Evolutionary conservation across 257 asterid genomes (phyloP).

Genomic region (Solanum paucissectum): DNA sequence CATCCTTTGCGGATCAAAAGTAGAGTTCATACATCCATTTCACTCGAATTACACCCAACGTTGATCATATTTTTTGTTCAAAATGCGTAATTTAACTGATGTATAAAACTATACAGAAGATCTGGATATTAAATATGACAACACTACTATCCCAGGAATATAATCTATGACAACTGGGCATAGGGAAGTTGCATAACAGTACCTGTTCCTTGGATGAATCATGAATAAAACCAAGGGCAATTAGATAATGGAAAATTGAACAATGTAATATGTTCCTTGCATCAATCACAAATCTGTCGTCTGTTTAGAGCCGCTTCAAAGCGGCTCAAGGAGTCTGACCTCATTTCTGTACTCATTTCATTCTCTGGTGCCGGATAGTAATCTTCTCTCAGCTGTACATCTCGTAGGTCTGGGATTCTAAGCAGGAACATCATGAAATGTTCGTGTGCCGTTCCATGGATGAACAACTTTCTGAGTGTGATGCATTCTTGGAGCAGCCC

Average conservation of each 20-base stretch:
- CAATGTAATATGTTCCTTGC: not conserved
- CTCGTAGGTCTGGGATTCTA: constrained; percentile 40
- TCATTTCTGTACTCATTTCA: constrained; percentile 98
- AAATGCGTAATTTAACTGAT: not conserved
- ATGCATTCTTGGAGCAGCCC: constrained; percentile 56
- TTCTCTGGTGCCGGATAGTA: constrained; percentile 93
- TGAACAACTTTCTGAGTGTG: constrained; percentile 57
- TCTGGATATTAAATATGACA: not conserved
- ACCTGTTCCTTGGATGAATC: not conserved
- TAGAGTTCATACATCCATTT: not conserved
- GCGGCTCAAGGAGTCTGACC: constrained; percentile 73
- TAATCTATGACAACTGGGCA: not conserved
- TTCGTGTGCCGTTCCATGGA: constrained; percentile 88
- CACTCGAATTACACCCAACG: not conserved
- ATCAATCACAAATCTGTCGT: constrained; percentile 55
- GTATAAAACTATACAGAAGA: not conserved
- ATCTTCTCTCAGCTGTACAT: constrained; percentile 82
- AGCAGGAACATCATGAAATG: constrained; percentile 64
- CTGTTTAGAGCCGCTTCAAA: constrained; percentile 62
- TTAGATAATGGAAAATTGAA: not conserved
- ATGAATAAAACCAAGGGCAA: not conserved
- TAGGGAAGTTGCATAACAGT: not conserved
- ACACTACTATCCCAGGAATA: not conserved
- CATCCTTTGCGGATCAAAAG: not conserved
- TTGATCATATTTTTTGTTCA: not conserved